phyloP scores from a whole-genome alignment of 352 stramenopile species.

The Globisporangium cylindrosporum region DNA sequence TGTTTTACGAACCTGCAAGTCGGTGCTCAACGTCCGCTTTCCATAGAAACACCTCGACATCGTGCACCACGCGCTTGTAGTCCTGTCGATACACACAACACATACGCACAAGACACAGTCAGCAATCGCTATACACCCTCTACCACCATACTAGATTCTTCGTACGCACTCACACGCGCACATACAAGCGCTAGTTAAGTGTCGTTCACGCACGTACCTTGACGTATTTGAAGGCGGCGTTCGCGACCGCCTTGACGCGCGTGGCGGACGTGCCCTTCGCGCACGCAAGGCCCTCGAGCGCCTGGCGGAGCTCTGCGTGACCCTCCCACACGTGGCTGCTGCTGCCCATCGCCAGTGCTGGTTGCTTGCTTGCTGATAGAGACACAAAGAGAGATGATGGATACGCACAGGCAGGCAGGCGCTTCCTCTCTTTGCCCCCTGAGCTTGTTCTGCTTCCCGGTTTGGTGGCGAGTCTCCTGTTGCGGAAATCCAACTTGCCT shows the following conservation, averaged over 20 bases:
- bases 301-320: slow-evolving; percentile 59
- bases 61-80: slow-evolving; percentile 87
- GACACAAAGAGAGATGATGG: neutral
- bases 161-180: neutral
- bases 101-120: slow-evolving; percentile 14
- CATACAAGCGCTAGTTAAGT: neutral
- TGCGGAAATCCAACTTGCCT: neutral
- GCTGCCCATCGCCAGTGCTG: neutral
- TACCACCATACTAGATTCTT: neutral
- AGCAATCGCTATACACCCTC: slow-evolving; percentile 12
- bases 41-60: slow-evolving; percentile 84
- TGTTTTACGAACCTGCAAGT: slow-evolving; percentile 39
- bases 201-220: slow-evolving; percentile 39
- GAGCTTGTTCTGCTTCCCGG: neutral
- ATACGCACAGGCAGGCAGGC: neutral
- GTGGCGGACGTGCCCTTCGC: slow-evolving; percentile 82
- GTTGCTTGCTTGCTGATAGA: neutral
- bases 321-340: slow-evolving; percentile 50
- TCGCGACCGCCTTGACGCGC: slow-evolving; percentile 68
- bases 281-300: slow-evolving; percentile 60
- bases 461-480: neutral
- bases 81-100: slow-evolving; percentile 31
- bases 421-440: neutral
- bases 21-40: slow-evolving; percentile 80
- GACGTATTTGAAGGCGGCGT: slow-evolving; percentile 60